A percentile compares a stretch with the other conserved stretches of the same genome.
phyloP scores from a whole-genome alignment of 768 basidiomycete species.

The Calvatia gigantea region DNA sequence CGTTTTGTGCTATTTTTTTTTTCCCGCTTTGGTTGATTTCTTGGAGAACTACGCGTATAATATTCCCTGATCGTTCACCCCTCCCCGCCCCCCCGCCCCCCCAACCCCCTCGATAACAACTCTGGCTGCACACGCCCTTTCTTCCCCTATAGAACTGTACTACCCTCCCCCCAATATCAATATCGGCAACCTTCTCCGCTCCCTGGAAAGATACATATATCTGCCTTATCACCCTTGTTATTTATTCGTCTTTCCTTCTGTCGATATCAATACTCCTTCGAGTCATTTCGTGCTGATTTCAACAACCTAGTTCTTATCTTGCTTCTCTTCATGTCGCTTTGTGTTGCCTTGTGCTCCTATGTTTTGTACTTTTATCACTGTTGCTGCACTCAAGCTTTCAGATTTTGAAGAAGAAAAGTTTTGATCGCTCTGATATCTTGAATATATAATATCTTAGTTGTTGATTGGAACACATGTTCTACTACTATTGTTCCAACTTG shows the following conservation, averaged over 20 bases:
- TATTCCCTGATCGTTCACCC: not conserved
- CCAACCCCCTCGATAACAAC: not conserved
- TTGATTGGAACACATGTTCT: too few relatives aligned
- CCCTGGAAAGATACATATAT: constrained; percentile 18
- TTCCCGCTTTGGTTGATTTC: not conserved
- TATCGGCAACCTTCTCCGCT: not conserved
- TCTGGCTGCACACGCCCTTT: not conserved
- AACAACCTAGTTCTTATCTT: constrained; percentile 1
- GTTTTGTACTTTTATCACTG: constrained; percentile 3
- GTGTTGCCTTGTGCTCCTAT: not conserved
- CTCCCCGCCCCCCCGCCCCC: not conserved
- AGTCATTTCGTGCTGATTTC: not conserved
- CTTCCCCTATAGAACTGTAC: not conserved
- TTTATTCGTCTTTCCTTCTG: constrained; percentile 24
- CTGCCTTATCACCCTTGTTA: constrained; percentile 25
- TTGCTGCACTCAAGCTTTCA: not conserved
- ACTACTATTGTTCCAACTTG: too few relatives aligned
- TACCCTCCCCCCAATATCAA: not conserved
- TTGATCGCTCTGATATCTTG: not conserved
- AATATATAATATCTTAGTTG: not conserved
- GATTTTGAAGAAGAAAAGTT: too few relatives aligned
- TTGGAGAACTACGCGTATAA: not conserved
- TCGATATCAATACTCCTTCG: not conserved
- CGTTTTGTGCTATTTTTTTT: not conserved
- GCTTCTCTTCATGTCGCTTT: not conserved